phyloP scores from a whole-genome alignment of 164 flowering plant species.

The Euptelea pleiosperma region DNA sequence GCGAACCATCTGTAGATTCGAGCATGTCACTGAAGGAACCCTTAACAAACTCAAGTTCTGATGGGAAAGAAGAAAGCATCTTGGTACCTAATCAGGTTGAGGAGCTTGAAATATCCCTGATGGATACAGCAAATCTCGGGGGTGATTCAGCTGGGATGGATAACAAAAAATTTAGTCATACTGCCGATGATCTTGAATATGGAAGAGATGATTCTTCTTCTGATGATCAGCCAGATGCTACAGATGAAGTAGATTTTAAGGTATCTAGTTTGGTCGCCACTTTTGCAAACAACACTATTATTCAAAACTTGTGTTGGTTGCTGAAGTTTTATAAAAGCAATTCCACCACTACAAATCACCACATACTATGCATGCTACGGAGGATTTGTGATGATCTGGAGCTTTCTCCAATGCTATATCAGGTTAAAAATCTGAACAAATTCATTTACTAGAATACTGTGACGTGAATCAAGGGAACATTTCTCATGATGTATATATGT shows the following conservation, averaged over 20 bases:
- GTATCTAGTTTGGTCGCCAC: constrained; percentile 59
- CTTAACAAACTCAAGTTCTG: constrained; percentile 18
- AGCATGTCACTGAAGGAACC: constrained; percentile 10
- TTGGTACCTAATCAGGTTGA: constrained; percentile 21
- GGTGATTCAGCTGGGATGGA: constrained; percentile 22
- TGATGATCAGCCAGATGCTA: constrained; percentile 46
- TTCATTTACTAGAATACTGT: background rate
- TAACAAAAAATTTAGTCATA: constrained; percentile 18
- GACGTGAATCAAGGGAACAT: background rate
- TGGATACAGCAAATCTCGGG: constrained; percentile 14
- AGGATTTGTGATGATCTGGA: constrained; percentile 81
- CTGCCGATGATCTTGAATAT: constrained; percentile 24
- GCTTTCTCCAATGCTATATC: constrained; percentile 92
- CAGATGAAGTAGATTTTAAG: constrained; percentile 78
- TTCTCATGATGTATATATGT: constrained; percentile 3
- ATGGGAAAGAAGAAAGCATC: constrained; percentile 24
- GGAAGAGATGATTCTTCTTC: constrained; percentile 54
- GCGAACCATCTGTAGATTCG: constrained; percentile 24
- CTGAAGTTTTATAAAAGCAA: constrained; percentile 85
- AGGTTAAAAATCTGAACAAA: constrained; percentile 43
- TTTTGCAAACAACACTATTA: constrained; percentile 59
- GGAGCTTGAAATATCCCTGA: constrained; percentile 22
- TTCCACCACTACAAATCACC: constrained; percentile 60
- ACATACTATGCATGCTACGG: constrained; percentile 55
- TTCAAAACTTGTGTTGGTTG: constrained; percentile 88